Conservation (phyloP, 805 yeast species). For the Spathaspora girioi region DNA sequence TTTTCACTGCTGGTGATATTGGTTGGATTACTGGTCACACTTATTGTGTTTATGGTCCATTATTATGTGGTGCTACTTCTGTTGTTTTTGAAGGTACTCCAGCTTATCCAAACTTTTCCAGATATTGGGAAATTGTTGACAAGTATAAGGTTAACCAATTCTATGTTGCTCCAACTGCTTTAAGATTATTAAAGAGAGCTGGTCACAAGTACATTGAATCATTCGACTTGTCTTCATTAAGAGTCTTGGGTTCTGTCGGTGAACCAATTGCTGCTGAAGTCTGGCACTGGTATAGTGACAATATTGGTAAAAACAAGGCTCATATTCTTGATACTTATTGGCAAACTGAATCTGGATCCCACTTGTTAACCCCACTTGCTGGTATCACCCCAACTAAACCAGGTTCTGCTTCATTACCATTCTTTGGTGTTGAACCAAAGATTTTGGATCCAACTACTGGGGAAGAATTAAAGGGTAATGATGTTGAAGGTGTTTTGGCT, state of each 20-base stretch:
- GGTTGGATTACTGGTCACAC: slow-evolving; percentile 99
- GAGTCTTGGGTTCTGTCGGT: slow-evolving; percentile 96
- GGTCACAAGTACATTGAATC: slow-evolving; percentile 81
- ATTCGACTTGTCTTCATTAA: slow-evolving; percentile 79
- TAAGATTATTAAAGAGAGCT: slow-evolving; percentile 83
- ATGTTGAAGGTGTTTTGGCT: slow-evolving; percentile 95
- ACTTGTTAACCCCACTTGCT: slow-evolving; percentile 89
- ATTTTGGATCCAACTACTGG: slow-evolving; percentile 94
- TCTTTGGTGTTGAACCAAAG: slow-evolving; percentile 89
- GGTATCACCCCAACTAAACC: slow-evolving; percentile 96
- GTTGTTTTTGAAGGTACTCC: slow-evolving; percentile 97
- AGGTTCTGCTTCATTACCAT: slow-evolving; percentile 94
- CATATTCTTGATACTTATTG: slow-evolving; percentile 96
- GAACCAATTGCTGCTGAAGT: slow-evolving; percentile 98
- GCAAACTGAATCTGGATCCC: slow-evolving; percentile 98
- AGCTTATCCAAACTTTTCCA: slow-evolving; percentile 89
- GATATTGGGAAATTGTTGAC: slow-evolving; percentile 96
- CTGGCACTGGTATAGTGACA: slow-evolving; percentile 97
- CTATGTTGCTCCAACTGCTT: slow-evolving; percentile 98
- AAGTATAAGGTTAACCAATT: slow-evolving; percentile 89
- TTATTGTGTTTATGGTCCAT: slow-evolving; percentile 92
- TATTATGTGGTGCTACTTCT: slow-evolving; percentile 80
- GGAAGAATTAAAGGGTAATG: slow-evolving; percentile 75
- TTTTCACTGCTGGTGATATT: slow-evolving; percentile 97
- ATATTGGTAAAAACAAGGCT: slow-evolving; percentile 85